Evolutionary conservation across 2,329 filamentous ascomycete genomes (phyloP).

Genomic region (Ceratocystis cacaofunesta): DNA sequence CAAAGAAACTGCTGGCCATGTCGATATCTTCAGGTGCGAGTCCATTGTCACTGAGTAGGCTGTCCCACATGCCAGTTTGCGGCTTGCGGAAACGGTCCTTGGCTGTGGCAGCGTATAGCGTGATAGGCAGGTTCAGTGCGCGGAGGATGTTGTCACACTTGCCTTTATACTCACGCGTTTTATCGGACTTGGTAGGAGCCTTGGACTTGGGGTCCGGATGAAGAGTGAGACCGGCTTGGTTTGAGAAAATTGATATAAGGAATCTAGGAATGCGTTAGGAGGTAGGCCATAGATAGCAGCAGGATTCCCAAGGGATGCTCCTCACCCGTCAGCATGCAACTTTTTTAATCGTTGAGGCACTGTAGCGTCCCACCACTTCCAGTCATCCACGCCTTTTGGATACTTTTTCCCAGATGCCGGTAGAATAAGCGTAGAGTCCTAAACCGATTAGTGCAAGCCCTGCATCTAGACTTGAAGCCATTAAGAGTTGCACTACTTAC

Average conservation of each 20-base stretch:
- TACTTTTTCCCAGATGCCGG: constrained; percentile 72
- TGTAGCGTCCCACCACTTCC: constrained; percentile 79
- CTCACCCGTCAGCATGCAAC: constrained; percentile 55
- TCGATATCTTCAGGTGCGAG: constrained; percentile 48
- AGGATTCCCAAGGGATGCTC: not conserved
- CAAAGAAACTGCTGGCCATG: constrained; percentile 58
- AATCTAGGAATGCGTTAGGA: constrained; percentile 36
- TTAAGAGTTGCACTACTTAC: constrained; percentile 24
- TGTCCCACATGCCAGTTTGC: constrained; percentile 72
- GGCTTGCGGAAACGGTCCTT: constrained; percentile 80
- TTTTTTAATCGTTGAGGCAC: constrained; percentile 54
- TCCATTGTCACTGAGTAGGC: constrained; percentile 43
- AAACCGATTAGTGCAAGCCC: not conserved
- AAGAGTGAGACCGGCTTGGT: constrained; percentile 71
- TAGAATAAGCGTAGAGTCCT: constrained; percentile 79
- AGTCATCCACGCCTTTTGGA: constrained; percentile 55
- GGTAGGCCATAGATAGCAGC: constrained; percentile 5
- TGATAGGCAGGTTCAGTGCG: constrained; percentile 59
- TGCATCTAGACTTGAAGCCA: not conserved
- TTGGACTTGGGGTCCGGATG: constrained; percentile 56
- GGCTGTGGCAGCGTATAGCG: constrained; percentile 72
- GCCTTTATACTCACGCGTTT: constrained; percentile 65
- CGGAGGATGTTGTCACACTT: constrained; percentile 57
- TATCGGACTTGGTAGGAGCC: constrained; percentile 45
- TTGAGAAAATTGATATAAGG: constrained; percentile 66